Evolutionary conservation across 345 rosid species (phyloP).

Genomic region (Streptanthus diversifolius): DNA sequence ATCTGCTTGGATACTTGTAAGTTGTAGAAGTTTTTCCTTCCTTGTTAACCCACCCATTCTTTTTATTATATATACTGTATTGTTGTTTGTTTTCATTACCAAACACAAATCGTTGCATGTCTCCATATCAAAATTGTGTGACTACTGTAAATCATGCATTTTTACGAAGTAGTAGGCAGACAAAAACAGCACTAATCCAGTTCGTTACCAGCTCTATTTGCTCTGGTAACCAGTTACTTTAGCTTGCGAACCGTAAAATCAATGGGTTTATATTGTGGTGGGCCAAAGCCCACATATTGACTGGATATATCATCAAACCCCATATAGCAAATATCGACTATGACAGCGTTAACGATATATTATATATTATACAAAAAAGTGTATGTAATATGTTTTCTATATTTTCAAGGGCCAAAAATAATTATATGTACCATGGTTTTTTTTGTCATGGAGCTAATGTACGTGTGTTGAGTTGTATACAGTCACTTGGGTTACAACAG

Average conservation of each 20-base stretch:
- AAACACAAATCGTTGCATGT: not conserved
- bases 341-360: too few relatives aligned
- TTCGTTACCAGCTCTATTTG: not conserved
- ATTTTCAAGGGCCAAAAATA: not conserved
- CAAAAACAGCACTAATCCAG: not conserved
- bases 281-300: too few relatives aligned
- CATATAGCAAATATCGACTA: too few relatives aligned
- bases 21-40: not conserved
- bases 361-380: too few relatives aligned
- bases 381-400: not conserved
- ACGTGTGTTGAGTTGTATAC: not conserved
- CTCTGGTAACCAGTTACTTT: not conserved
- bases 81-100: not conserved
- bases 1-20: constrained; percentile 24
- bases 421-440: too few relatives aligned
- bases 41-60: constrained; percentile 18
- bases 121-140: constrained; percentile 4
- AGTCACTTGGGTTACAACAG: not conserved
- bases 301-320: too few relatives aligned
- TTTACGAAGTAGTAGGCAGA: not conserved
- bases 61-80: not conserved
- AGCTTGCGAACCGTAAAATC: not conserved
- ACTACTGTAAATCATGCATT: not conserved
- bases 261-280: too few relatives aligned
- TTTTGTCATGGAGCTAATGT: not conserved